Evolutionary conservation across 768 basidiomycete species (phyloP).

Genomic region (Leccinellum albellum): DNA sequence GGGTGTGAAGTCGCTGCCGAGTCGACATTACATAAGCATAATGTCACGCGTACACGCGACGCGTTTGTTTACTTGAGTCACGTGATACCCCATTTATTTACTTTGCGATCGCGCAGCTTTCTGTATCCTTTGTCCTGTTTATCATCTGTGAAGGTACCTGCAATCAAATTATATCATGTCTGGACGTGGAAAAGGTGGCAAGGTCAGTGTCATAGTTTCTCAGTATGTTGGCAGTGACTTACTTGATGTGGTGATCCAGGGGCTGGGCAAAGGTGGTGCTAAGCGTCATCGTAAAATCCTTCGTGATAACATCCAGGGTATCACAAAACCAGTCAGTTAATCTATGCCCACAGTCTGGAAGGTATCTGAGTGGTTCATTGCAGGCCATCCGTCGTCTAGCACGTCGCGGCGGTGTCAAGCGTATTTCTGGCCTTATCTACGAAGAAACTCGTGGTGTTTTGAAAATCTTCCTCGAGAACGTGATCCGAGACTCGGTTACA

Average conservation of each 20-base stretch:
- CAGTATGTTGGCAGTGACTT: background rate
- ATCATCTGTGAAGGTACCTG: background rate
- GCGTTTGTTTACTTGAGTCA: slow-evolving; percentile 4
- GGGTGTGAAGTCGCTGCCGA: too few species aligned
- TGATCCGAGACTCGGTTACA: slow-evolving; percentile 83
- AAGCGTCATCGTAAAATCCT: slow-evolving; percentile 84
- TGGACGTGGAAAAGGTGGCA: slow-evolving; percentile 85
- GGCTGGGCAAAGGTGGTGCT: slow-evolving; percentile 82
- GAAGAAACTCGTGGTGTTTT: slow-evolving; percentile 90
- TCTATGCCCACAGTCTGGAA: background rate
- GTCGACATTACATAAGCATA: background rate
- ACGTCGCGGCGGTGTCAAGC: slow-evolving; percentile 87
- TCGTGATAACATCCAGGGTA: slow-evolving; percentile 68
- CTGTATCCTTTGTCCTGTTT: background rate
- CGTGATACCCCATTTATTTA: slow-evolving; percentile 2
- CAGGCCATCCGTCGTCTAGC: slow-evolving; percentile 69
- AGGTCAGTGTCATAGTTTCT: slow-evolving; percentile 30
- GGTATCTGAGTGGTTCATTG: background rate
- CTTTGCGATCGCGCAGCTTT: background rate
- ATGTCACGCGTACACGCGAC: background rate
- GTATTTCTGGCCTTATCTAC: slow-evolving; percentile 80
- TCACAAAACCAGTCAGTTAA: slow-evolving; percentile 17
- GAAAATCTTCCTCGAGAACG: slow-evolving; percentile 82
- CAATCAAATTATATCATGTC: slow-evolving; percentile 48
- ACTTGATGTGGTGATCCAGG: slow-evolving; percentile 32